phyloP scores from a whole-genome alignment of 225 moss, liverwort and hornwort species.

The Bryoerythrophyllum caledonicum region DNA sequence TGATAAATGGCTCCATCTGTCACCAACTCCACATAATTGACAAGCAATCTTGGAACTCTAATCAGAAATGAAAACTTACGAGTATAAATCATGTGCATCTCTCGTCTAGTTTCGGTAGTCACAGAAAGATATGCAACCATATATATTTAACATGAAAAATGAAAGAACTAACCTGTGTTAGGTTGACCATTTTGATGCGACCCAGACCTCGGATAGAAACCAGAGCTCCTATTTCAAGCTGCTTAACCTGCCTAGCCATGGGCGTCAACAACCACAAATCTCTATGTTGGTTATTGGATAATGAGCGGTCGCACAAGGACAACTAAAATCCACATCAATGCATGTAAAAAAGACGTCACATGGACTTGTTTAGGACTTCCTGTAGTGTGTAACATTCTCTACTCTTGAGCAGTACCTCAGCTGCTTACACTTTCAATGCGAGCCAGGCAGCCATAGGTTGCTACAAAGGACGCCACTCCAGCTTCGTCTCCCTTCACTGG shows the following conservation, averaged over 20 bases:
- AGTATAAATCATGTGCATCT: not conserved
- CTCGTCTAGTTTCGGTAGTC: not conserved
- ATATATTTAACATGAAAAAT: not conserved
- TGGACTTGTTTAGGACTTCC: not conserved
- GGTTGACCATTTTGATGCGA: constrained; percentile 79
- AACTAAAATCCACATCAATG: not conserved
- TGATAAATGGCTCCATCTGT: constrained; percentile 94
- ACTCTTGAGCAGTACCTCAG: constrained; percentile 45
- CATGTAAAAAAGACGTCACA: constrained; percentile 2
- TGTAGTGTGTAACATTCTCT: not conserved
- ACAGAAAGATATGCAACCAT: not conserved
- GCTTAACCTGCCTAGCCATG: constrained; percentile 75
- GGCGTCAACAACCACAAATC: constrained; percentile 29
- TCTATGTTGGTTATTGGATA: constrained; percentile 19
- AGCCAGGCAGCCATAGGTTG: constrained; percentile 91
- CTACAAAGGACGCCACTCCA: constrained; percentile 87
- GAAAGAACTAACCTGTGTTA: constrained; percentile 64
- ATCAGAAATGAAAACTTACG: not conserved
- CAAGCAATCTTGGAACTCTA: constrained; percentile 12
- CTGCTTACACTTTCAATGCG: constrained; percentile 89
- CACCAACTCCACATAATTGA: constrained; percentile 22
- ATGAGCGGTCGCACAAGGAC: not conserved
- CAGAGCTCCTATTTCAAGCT: constrained; percentile 88
- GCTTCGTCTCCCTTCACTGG: constrained; percentile 80
- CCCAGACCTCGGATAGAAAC: constrained; percentile 87